These are phyloP conservation scores for Beauveria medogensis DNA, from an alignment of 2,329 filamentous ascomycete genomes.

Conservation along the genomic window DNA sequence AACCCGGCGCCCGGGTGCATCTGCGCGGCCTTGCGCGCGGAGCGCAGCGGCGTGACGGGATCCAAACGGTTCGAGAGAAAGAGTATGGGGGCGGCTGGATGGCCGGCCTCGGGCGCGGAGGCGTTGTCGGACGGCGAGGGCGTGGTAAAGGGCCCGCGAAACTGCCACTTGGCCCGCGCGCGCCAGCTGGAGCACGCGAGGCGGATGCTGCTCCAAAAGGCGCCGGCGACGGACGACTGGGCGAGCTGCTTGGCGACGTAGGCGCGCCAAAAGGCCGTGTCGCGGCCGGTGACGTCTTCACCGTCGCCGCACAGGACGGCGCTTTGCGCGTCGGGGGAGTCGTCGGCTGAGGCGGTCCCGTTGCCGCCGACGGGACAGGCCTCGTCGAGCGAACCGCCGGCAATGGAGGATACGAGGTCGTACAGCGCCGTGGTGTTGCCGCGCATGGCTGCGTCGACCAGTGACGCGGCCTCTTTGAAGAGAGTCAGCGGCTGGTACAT, in stretches of 20 bases:
- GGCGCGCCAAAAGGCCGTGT: conserved; percentile 19
- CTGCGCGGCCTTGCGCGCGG: conserved; percentile 24
- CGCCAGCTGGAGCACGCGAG: conserved; percentile 32
- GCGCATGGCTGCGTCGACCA: conserved; percentile 13
- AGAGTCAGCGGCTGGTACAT: conserved; percentile 19
- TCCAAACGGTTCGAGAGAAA: conserved; percentile 36
- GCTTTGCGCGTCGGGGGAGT: conserved; percentile 15
- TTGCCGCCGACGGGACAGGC: conserved; percentile 12
- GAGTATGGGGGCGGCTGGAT: conserved; percentile 34
- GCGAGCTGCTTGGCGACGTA: conserved; percentile 22
- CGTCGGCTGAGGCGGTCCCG: neutral
- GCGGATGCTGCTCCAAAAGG: conserved; percentile 27
- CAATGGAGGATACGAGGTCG: neutral
- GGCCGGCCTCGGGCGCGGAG: conserved; percentile 18
- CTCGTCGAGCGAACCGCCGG: neutral
- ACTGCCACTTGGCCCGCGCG: conserved; percentile 32
- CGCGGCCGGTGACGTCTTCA: conserved; percentile 16
- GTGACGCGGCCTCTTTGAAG: conserved; percentile 15
- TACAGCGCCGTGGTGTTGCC: conserved; percentile 11
- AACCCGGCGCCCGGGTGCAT: conserved; percentile 22
- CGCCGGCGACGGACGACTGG: conserved; percentile 24
- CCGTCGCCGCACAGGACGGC: conserved; percentile 30
- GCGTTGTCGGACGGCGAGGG: conserved; percentile 15
- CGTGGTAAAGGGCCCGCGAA: conserved; percentile 26
- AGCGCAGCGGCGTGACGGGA: conserved; percentile 36